Conservation (phyloP, 345 rosid species). For the Eucalyptus marginata region DNA sequence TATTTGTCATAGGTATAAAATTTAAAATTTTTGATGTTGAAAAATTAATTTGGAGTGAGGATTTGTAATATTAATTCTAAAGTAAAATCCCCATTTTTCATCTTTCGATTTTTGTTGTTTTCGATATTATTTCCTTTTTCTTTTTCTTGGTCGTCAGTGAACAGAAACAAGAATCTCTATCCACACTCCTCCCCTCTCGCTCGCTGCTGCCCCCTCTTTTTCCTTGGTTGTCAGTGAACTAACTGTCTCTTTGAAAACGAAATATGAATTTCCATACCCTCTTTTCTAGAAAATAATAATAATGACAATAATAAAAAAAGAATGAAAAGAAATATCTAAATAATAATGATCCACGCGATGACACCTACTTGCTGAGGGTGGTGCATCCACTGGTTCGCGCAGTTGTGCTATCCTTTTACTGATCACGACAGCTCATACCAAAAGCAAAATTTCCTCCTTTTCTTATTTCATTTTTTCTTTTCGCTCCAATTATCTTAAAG, state of each 20-base stretch:
- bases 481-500: too few relatives aligned
- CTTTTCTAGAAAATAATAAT: neutral
- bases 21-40: too few relatives aligned
- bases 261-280: neutral
- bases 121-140: neutral
- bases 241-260: conserved; percentile 4
- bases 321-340: neutral
- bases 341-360: neutral
- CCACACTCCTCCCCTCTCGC: neutral
- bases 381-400: neutral
- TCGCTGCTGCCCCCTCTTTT: neutral
- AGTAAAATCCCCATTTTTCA: too few relatives aligned
- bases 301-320: neutral
- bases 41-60: rapidly evolving
- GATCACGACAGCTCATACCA: neutral
- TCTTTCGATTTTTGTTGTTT: neutral
- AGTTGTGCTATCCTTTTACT: neutral
- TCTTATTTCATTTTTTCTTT: neutral
- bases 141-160: conserved; percentile 12
- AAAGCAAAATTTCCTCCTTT: neutral
- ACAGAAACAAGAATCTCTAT: neutral
- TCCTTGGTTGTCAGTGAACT: conserved; percentile 36
- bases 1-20: rapidly evolving
- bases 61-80: rapidly evolving
- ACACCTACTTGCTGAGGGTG: neutral